A percentile compares a stretch with the other conserved stretches of the same genome.
Evolutionary conservation across 2,329 filamentous ascomycete genomes (phyloP).

Genomic region (Shiraia sp.): DNA sequence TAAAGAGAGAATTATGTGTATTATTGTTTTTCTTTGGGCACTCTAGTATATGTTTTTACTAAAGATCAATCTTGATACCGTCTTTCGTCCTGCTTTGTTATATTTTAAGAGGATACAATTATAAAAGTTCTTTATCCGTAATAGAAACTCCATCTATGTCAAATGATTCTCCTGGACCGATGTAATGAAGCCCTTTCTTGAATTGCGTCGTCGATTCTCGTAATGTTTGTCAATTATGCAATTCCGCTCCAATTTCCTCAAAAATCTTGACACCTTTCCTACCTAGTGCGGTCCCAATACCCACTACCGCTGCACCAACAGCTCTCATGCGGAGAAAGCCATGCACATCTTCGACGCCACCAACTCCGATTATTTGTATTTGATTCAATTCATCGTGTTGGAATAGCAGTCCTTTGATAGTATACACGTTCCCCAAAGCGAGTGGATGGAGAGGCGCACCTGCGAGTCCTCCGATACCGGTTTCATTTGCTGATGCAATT

Average conservation of each 20-base stretch:
- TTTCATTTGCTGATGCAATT: constrained; percentile 57
- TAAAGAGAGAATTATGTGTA: no score
- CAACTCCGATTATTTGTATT: constrained; percentile 71
- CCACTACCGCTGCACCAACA: constrained; percentile 69
- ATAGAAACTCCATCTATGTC: no score
- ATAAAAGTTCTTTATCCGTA: no score
- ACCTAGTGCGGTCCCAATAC: constrained; percentile 68
- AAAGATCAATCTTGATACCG: no score
- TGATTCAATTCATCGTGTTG: constrained; percentile 51
- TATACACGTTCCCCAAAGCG: constrained; percentile 74
- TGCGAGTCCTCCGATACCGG: constrained; percentile 71
- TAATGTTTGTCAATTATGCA: background rate
- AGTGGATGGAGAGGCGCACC: constrained; percentile 73
- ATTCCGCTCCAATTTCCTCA: constrained; percentile 53
- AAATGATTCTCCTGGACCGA: no score
- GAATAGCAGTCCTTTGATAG: constrained; percentile 65
- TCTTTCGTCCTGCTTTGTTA: no score
- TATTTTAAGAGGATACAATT: no score
- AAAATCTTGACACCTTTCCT: constrained; percentile 66
- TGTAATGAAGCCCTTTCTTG: no score
- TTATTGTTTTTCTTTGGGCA: no score
- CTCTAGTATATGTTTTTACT: no score
- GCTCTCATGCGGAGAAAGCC: constrained; percentile 66
- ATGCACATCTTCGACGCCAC: constrained; percentile 67
- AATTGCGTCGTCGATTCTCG: no score